Evolutionary conservation across 163 green algal genomes (phyloP).

Genomic region (Scenedesmus sp.): DNA sequence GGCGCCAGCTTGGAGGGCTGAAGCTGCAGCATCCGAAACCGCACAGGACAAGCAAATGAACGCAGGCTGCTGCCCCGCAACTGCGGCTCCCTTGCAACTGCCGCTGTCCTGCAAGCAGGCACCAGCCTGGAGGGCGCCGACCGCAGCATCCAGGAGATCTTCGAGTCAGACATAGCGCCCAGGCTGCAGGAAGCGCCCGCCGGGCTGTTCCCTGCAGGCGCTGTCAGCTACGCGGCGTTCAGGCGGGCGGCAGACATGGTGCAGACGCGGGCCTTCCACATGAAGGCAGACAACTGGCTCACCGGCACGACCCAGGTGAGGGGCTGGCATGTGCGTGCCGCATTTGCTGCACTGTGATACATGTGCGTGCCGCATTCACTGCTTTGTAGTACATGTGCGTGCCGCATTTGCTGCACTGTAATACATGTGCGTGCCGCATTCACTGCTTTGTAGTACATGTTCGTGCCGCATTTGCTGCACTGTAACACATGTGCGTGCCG

Average conservation of each 20-base stretch:
- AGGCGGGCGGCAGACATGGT: slow-evolving; percentile 70
- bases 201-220: slow-evolving; percentile 67
- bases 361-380: no score
- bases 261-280: slow-evolving; percentile 84
- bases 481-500: no score
- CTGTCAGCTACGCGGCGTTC: slow-evolving; percentile 61
- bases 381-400: no score
- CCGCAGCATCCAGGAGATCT: slow-evolving; percentile 20
- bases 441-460: no score
- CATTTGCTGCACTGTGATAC: no score
- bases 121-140: slow-evolving; percentile 62
- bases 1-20: slow-evolving; percentile 65
- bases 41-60: neutral
- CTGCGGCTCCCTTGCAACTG: slow-evolving; percentile 22
- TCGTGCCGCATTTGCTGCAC: no score
- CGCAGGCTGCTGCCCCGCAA: slow-evolving; percentile 4
- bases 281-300: slow-evolving; percentile 78
- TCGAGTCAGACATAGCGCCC: slow-evolving; percentile 12
- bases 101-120: slow-evolving; percentile 53
- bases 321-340: no score
- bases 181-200: slow-evolving; percentile 48
- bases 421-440: no score
- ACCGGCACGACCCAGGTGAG: slow-evolving; percentile 66
- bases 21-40: no score
- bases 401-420: no score